phyloP scores from a whole-genome alignment of 2,329 filamentous ascomycete genomes.

The Didymella exigua region DNA sequence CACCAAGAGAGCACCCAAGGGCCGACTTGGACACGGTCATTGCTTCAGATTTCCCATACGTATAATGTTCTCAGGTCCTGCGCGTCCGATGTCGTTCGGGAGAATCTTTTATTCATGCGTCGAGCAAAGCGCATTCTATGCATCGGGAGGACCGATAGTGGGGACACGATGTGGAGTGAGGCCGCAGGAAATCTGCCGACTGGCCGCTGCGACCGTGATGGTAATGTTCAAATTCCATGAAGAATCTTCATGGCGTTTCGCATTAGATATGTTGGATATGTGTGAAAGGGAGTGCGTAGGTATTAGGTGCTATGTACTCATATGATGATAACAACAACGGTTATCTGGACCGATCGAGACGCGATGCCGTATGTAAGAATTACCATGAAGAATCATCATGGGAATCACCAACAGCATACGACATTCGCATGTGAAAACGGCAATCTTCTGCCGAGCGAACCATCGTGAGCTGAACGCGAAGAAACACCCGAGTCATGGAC shows the following conservation, averaged over 20 bases:
- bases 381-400: not conserved
- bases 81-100: not conserved
- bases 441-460: not conserved
- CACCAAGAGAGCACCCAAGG: too few relatives aligned
- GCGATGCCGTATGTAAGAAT: not conserved
- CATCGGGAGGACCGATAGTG: not conserved
- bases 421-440: not conserved
- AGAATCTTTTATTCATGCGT: not conserved
- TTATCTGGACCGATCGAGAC: not conserved
- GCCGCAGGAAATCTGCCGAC: not conserved
- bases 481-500: not conserved
- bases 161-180: not conserved
- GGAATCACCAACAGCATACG: not conserved
- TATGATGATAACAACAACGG: not conserved
- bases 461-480: not conserved
- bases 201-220: not conserved
- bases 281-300: not conserved
- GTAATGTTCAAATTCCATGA: not conserved
- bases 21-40: too few relatives aligned
- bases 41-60: too few relatives aligned
- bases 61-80: too few relatives aligned
- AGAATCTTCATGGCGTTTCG: not conserved
- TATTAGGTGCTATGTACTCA: slow-evolving; percentile 6
- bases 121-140: not conserved
- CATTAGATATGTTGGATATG: not conserved